Evolutionary conservation across 75 land plant species (phyloP).

Genomic region (Pinus taeda): DNA sequence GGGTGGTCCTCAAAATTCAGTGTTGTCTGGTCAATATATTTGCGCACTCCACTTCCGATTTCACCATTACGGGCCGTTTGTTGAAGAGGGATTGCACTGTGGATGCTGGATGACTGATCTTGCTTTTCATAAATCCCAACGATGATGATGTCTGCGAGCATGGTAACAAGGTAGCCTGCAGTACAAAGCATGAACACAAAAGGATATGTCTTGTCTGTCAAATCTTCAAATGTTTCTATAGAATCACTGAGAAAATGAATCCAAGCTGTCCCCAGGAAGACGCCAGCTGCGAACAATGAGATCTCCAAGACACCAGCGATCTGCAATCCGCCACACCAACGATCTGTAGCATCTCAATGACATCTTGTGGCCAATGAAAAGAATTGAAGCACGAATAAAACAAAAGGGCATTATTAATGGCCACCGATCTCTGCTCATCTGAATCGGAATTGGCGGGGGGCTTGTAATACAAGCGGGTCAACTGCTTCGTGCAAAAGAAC

Average conservation of each 20-base stretch:
- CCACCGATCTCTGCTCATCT: no score
- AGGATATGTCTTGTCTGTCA: slow-evolving; percentile 54
- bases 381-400: no score
- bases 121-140: slow-evolving; percentile 21
- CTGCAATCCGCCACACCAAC: no score
- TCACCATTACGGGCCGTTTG: background rate
- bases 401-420: no score
- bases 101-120: background rate
- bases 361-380: no score
- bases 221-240: slow-evolving; percentile 43
- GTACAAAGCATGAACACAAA: slow-evolving; percentile 84
- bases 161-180: slow-evolving; percentile 70
- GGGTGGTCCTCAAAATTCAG: background rate
- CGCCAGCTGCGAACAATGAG: slow-evolving; percentile 80
- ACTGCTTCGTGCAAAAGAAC: no score
- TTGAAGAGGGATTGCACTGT: background rate
- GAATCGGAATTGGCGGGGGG: no score
- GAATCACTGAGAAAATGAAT: slow-evolving; percentile 60
- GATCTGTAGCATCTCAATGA: no score
- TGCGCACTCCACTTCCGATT: background rate
- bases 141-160: slow-evolving; percentile 60
- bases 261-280: slow-evolving; percentile 28
- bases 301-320: no score
- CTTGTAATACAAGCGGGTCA: no score
- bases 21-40: no score